Conservation (phyloP, 2,329 filamentous ascomycete genomes). For the Botrytis pseudocinerea region DNA sequence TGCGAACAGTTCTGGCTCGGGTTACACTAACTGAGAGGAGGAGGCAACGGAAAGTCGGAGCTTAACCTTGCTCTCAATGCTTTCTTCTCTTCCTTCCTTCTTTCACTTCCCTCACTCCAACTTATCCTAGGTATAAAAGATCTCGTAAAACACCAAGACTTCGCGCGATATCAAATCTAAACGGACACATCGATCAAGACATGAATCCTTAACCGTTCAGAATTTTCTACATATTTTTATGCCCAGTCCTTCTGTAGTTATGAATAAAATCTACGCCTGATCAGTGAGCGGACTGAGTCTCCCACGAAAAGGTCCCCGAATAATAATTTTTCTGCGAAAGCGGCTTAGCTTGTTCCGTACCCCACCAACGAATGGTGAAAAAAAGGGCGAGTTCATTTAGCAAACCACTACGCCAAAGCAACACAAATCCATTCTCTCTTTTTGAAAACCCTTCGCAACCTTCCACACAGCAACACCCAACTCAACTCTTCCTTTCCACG, state of each 20-base stretch:
- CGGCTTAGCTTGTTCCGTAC: not conserved
- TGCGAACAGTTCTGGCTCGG: not conserved
- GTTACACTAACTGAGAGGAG: slow-evolving; percentile 3
- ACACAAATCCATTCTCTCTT: not conserved
- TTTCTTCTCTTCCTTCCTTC: not conserved
- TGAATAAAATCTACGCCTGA: not conserved
- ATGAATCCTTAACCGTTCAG: no score
- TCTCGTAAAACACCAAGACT: no score
- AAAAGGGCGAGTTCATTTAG: slow-evolving; percentile 7
- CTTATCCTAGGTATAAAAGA: not conserved
- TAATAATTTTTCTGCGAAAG: not conserved
- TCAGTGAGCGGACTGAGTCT: not conserved
- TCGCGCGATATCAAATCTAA: not conserved
- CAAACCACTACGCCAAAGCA: slow-evolving; percentile 18
- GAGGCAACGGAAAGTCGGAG: not conserved
- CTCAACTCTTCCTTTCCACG: not conserved
- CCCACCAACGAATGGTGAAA: not conserved
- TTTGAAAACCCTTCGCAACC: not conserved
- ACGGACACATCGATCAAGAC: not conserved
- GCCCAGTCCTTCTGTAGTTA: no score
- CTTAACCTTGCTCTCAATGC: not conserved
- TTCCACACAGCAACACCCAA: slow-evolving; percentile 11
- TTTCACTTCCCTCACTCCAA: not conserved
- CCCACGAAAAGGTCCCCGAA: not conserved
- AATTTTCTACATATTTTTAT: not conserved